Conservation (phyloP, 1,284 basidiomycete species). For the Salmacisia buchloeana region DNA sequence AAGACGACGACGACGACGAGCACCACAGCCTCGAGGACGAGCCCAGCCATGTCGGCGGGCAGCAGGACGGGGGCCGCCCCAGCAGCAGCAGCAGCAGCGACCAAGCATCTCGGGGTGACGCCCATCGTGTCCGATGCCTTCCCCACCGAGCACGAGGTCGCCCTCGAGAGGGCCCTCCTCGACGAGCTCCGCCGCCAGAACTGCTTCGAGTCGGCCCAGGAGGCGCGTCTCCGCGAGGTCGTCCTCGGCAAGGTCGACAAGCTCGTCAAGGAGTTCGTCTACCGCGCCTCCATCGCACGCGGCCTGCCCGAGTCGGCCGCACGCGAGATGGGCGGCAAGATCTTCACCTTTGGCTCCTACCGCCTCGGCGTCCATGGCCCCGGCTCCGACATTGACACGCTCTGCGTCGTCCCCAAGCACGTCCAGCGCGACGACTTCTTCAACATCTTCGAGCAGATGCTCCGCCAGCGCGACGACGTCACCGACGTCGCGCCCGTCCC, state of each 20-base stretch:
- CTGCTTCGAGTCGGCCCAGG: slow-evolving; percentile 84
- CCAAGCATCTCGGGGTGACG: slow-evolving; percentile 57
- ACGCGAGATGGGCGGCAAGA: slow-evolving; percentile 84
- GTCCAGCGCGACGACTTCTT: slow-evolving; percentile 95
- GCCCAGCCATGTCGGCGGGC: not conserved
- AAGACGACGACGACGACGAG: not conserved
- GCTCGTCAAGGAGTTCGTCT: slow-evolving; percentile 90
- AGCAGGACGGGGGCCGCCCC: not conserved
- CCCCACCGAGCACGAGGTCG: slow-evolving; percentile 45
- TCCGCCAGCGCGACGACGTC: slow-evolving; percentile 77
- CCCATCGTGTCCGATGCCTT: slow-evolving; percentile 70
- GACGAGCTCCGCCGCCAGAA: slow-evolving; percentile 79
- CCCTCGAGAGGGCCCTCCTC: slow-evolving; percentile 74
- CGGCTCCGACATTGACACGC: slow-evolving; percentile 94
- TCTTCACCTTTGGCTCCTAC: slow-evolving; percentile 90
- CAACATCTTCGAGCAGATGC: slow-evolving; percentile 80
- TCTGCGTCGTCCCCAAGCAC: slow-evolving; percentile 94
- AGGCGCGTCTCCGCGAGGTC: slow-evolving; percentile 80
- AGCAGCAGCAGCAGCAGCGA: slow-evolving; percentile 1
- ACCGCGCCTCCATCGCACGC: slow-evolving; percentile 67
- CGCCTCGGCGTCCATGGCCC: slow-evolving; percentile 88
- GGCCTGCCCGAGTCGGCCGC: slow-evolving; percentile 84
- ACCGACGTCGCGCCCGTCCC: slow-evolving; percentile 88
- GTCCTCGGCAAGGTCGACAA: slow-evolving; percentile 83
- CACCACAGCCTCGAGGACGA: not conserved